Conservation (phyloP, 2,329 filamentous ascomycete genomes). For the Ceratocystis cubensis region DNA sequence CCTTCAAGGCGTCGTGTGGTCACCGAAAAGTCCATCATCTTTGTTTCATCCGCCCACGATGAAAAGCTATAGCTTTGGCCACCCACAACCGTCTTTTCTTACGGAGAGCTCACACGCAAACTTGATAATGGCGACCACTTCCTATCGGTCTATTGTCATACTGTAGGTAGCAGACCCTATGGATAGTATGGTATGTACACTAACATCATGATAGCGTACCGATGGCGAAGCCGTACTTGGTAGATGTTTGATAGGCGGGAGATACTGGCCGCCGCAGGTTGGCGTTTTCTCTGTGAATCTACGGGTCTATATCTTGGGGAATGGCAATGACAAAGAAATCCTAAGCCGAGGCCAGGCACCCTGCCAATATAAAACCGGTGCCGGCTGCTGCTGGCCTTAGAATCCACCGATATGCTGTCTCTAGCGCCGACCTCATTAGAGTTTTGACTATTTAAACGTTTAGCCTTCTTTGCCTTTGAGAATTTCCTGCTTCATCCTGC, state of each 20-base stretch:
- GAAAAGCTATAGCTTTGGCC: background rate
- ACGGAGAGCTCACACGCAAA: background rate
- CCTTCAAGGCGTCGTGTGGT: too few species aligned
- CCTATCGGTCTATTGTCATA: background rate
- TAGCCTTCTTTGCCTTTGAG: too few species aligned
- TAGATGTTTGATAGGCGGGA: background rate
- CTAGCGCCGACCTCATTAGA: background rate
- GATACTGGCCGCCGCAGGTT: too few species aligned
- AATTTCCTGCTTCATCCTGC: too few species aligned
- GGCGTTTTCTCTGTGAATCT: too few species aligned
- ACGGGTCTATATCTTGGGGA: too few species aligned
- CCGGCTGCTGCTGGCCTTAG: background rate
- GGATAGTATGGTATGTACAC: background rate
- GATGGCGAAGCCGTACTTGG: background rate
- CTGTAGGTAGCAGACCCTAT: background rate
- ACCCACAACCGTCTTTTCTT: background rate
- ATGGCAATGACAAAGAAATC: background rate
- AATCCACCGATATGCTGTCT: background rate
- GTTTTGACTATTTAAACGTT: too few species aligned
- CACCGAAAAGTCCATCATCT: too few species aligned
- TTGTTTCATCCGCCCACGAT: too few species aligned
- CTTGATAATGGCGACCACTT: background rate
- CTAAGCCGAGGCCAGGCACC: background rate
- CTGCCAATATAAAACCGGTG: background rate
- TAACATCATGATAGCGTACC: background rate